Evolutionary conservation across 2,329 filamentous ascomycete genomes (phyloP), one percentile per base, ranked within the genome.

Genomic region (Leptodontidium sp.): DNA sequence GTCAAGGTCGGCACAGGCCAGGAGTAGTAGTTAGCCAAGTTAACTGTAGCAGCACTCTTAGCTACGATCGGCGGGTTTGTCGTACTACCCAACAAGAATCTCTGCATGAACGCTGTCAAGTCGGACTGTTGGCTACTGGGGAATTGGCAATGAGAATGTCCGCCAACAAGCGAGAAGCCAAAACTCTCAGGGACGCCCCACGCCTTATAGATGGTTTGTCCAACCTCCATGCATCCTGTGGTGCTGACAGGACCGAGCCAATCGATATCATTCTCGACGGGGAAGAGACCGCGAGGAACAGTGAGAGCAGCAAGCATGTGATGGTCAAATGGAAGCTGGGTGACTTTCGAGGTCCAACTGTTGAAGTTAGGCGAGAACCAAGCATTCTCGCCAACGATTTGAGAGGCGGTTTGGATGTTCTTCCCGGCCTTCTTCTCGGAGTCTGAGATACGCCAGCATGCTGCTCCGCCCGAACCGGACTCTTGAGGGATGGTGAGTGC

Each of bases 401-500:
- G 80, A 35, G 80, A 76, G 0, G 87, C 85, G 0, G 87, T 89
- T 79, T 90, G 87, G 74, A 89, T 87, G 77, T 87, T 87, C 78
- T 84, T 82, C 63, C 86, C 86, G 55, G 82, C 78, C 66, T 75
- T 77, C 73, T 87, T 83, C 75, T 87, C 78, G 47, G 78, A 75
- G 74, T 86, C 83, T 3, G 82, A 83, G 72, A 87, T 82, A 67
- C 87, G 84, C 87, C 87, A 90, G 80, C 87, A 89, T 17, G 86
- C 87, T 24, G 87, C 83, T 50, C 87, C 88, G 65, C 88, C 88
- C 0, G 87, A 85, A 24, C 88, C 88, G 7, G 86, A 88, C 79
- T 90, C 87, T 77, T 90, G 87, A 0, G 88, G 87, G 45, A 90
- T 82, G 15, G 86, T 88, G 43, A 90, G 82, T 21, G 85, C 86